Evolutionary conservation across 352 stramenopile species (phyloP), one percentile per base, ranked within the genome.

Genomic region (Aphanomyces stellatus): DNA sequence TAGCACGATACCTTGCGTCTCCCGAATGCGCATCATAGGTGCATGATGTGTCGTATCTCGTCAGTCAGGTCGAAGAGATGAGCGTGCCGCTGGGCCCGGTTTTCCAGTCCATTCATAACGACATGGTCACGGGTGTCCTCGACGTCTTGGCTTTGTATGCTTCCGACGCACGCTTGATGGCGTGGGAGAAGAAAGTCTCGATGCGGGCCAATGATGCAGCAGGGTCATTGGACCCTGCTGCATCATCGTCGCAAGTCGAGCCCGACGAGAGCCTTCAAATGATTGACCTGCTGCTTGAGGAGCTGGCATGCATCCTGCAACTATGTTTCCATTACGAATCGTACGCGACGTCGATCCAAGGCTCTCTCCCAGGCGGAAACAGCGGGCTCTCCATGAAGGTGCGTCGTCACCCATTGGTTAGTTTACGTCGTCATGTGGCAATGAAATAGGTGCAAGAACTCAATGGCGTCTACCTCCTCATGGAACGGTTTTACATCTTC

Each of bases 251-350:
- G 37, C 55, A 72, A 13, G 72, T 83, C 11, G 86, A 92, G 48
- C 74, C 84, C 8, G 86, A 94, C 64, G 86, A 94, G 72, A 91
- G 82, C 71, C 71, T 94, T 31, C 85, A 94, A 69, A 94, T 94
- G 86, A 77, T 92, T 53, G 83, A 94, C 51, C 69, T 92, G 56
- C 87, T 90, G 46, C 66, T 94, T 51, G 86, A 94, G 57, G 84
- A 94, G 62, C 49, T 91, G 19, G 78, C 82, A 22, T 89, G 88
- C 71, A 78, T 94, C 46, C 78, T 91, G 19, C 82, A 83, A 27
- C 70, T 90, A 22, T 66, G 91, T 30, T 79, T 80, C 71, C 88
- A 82, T 59, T 94, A 94, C 61, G 73, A 64, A 2, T 60, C 70
- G 10, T 91, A 88, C 37, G 49, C 49, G 40, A 37, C n/a, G 22